phyloP scores from a whole-genome alignment of 352 stramenopile genomes.

The Pythium volutum region DNA sequence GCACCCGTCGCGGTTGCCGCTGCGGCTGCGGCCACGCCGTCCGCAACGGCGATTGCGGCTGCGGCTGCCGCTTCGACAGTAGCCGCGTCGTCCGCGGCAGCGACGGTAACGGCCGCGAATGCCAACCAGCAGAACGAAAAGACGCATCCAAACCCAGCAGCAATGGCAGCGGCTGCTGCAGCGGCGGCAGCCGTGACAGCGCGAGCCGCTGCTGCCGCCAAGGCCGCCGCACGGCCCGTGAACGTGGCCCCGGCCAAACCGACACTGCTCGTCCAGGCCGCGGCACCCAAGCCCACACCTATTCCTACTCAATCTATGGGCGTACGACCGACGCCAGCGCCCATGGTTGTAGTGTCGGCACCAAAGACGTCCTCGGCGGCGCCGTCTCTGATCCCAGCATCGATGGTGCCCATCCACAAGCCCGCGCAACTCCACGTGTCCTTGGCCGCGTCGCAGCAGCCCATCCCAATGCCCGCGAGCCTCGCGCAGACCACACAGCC shows the following conservation, averaged over 20 bases:
- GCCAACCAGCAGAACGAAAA: neutral
- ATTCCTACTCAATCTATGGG: neutral
- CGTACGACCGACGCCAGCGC: conserved; percentile 3
- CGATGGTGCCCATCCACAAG: neutral
- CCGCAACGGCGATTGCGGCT: neutral
- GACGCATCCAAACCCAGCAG: conserved; percentile 10
- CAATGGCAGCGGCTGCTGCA: conserved; percentile 2
- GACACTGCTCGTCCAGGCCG: conserved; percentile 4
- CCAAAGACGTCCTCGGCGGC: neutral
- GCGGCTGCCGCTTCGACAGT: neutral
- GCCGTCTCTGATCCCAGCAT: conserved; percentile 2
- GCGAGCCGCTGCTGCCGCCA: conserved; percentile 10
- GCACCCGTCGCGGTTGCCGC: conserved; percentile 2
- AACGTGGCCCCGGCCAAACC: conserved; percentile 12
- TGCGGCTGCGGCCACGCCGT: neutral
- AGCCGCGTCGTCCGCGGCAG: neutral
- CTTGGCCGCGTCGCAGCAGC: conserved; percentile 4
- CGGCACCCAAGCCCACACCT: conserved; percentile 2
- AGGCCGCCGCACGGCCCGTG: neutral
- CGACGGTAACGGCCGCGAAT: neutral
- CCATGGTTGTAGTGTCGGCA: neutral
- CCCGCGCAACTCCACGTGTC: conserved; percentile 9
- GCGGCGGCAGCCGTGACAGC: conserved; percentile 4
- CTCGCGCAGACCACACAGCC: conserved; percentile 6
- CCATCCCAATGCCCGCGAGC: conserved; percentile 6